phyloP scores from a whole-genome alignment of 1,284 basidiomycete genomes.

The Cryptococcus sp. region DNA sequence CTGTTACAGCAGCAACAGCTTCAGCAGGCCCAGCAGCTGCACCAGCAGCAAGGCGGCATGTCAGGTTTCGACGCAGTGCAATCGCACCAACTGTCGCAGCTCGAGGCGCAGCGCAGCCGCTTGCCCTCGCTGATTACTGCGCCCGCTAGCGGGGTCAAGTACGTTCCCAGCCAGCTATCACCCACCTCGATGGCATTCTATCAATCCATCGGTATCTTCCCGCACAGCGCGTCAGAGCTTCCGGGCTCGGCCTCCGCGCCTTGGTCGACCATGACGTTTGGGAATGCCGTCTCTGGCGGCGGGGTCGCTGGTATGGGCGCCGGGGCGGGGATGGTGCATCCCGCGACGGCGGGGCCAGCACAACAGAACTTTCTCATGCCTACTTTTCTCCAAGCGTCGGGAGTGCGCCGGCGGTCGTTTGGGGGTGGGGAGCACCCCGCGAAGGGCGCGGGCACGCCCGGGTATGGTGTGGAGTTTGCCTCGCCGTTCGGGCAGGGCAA shows the following conservation, averaged over 20 bases:
- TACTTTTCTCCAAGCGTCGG: not conserved
- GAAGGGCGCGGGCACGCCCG: conserved; percentile 44
- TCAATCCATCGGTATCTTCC: conserved; percentile 32
- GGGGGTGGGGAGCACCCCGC: conserved; percentile 41
- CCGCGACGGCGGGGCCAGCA: conserved; percentile 19
- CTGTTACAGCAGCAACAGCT: conserved; percentile 4
- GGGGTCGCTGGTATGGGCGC: not conserved
- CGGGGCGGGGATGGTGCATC: not conserved
- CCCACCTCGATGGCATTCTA: conserved; percentile 44
- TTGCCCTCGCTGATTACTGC: conserved; percentile 24
- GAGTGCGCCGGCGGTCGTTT: conserved; percentile 30
- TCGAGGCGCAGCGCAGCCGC: conserved; percentile 19
- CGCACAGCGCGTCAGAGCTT: conserved; percentile 21
- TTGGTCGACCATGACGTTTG: conserved; percentile 27
- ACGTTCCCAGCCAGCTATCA: conserved; percentile 38
- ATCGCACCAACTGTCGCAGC: conserved; percentile 20
- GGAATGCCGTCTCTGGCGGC: conserved; percentile 9
- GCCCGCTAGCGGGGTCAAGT: conserved; percentile 17
- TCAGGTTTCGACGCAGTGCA: conserved; percentile 10
- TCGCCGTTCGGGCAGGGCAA: conserved; percentile 19
- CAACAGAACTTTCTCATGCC: conserved; percentile 17
- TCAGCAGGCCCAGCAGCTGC: conserved; percentile 1
- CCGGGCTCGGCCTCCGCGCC: conserved; percentile 31
- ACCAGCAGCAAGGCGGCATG: conserved; percentile 14
- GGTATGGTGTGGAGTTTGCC: conserved; percentile 43